Base-by-base conservation (phyloP, 1,284 basidiomycete species). In the Papiliotrema fonsecae region DNA sequence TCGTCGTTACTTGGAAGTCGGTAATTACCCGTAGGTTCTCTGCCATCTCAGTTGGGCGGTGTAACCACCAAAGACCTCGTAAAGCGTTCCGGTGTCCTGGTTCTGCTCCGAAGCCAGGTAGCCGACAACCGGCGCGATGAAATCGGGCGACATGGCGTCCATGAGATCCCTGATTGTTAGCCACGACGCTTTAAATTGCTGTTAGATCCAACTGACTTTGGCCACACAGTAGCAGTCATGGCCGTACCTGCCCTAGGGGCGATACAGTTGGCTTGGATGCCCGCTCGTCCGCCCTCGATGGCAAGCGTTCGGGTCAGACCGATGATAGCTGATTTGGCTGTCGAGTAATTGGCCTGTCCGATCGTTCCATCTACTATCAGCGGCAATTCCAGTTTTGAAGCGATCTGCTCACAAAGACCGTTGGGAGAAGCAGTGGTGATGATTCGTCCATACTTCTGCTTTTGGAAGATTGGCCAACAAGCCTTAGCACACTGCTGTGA, bases 361-460 rank as follows among this genome's bases (percentile, higher is more conserved):
- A 96, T 91, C 75, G 96, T 93, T 18, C 94, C 94, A 67, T 90
- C 88, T 90, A 49, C 14, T 42, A 16, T 27, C 22, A 25, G 18
- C 30, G 25, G 21, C 16, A 6, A 28, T 18, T 19, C 10, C 14
- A 27, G 21, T 24, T 19, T 21, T 47, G n/a, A 34, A 14, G 13
- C 10, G 32, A 7, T 16, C 6, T 5, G 78, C 86, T 67, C 62
- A 89, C 86, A 92, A 52, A 97, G 85, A 55, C 93, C 94, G 49
- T 93, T 90, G 69, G 87, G 85, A 5, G 93, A 97, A 51, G 85
- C 83, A 25, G 93, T 97, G 46, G 89, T 96, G 50, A 98, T 81
- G 65, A 99, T 94, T 50, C 96, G 85, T 28, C 96, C 94, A 69
- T 87, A 97, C 76, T 92, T 93, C 71, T 98, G 96, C 76, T 94